Base-by-base conservation (phyloP, 352 stramenopile species). In the Elongisporangium prolatum region DNA sequence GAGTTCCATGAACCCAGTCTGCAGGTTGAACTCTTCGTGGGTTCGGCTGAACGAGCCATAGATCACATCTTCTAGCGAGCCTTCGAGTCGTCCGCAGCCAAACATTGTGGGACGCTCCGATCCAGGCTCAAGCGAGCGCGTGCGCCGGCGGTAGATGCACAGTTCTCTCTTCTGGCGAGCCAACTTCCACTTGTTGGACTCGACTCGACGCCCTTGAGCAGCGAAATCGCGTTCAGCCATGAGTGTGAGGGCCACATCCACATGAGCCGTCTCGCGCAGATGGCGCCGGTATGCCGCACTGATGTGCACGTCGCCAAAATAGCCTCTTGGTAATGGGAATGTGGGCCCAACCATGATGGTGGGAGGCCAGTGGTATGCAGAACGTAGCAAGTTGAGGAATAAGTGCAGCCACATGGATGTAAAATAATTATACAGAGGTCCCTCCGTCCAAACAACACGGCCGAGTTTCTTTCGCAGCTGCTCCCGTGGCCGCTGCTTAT, bases 41-140 rank as follows among this genome's bases (percentile, higher is more conserved):
- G 71, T 68, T 0, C 60, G 64, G 34, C 65, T 64, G 22, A 64
- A 73, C 56, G 65, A 68, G 4, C 68, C 76, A 54, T 77, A 84
- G 52, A 86, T 58, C 52, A 82, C 61, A 47, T 75, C 64, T 20
- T 77, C 66, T 13, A 85, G 67, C 11, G 68, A 64, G 20, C 69
- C 72, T 6, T 67, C 52, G 8, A 80, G 49, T 37, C 57, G 61
- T 13, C 76, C 74, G 25, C 72, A 34, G 13, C 61, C 64, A 7
- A 85, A 28, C 65, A 83, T 73, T 13, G 56, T 81, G 10, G 77
- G 72, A n/a, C 75, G 72, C 34, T 44, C 34, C 34, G 34, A 44
- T 3, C 37, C 47, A 8, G 16, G 13, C 13, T 77, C 60, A 1
- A 66, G 44, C 1, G 60, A n/a, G 0, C 48, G 37, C 8, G 48